Percentiles rank a stretch among this genome's conserved stretches.
phyloP scores from a whole-genome alignment of 2,329 filamentous ascomycete genomes.

The Pseudogymnoascus sp. region DNA sequence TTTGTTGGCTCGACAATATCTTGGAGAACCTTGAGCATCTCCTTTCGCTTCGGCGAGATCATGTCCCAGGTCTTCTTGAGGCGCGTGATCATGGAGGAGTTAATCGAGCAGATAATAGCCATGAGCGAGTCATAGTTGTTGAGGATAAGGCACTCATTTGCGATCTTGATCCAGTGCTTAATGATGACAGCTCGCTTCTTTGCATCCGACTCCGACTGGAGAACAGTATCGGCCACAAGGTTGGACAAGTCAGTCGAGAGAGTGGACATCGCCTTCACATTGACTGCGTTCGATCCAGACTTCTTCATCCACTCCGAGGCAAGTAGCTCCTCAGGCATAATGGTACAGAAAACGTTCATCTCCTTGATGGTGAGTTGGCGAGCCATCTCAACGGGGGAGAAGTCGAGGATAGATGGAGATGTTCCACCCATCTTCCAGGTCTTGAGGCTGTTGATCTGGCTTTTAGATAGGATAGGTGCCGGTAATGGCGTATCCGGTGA shows the following conservation, averaged over 20 bases:
- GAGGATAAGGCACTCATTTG: constrained; percentile 74
- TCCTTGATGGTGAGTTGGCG: constrained; percentile 90
- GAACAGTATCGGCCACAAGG: constrained; percentile 85
- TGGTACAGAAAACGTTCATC: constrained; percentile 83
- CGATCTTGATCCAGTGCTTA: constrained; percentile 98
- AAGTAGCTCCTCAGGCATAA: constrained; percentile 84
- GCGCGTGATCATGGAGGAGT: constrained; percentile 83
- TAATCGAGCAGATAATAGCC: constrained; percentile 92
- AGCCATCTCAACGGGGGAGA: constrained; percentile 84
- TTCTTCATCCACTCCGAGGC: constrained; percentile 94
- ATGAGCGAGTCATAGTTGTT: constrained; percentile 96
- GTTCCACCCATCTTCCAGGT: constrained; percentile 67
- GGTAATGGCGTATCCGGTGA: constrained; percentile 67
- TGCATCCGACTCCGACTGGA: constrained; percentile 69
- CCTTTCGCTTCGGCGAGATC: constrained; percentile 76
- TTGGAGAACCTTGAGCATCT: constrained; percentile 69
- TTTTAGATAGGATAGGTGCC: constrained; percentile 62
- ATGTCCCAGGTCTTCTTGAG: constrained; percentile 88
- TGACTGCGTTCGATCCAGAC: constrained; percentile 67
- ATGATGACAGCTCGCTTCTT: constrained; percentile 87
- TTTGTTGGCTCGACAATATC: constrained; percentile 81
- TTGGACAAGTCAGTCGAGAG: constrained; percentile 90
- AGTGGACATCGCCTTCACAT: constrained; percentile 89
- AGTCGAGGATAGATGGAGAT: constrained; percentile 72
- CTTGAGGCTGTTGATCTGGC: constrained; percentile 64